Conservation (phyloP, 495 filamentous ascomycete genomes). For the Penicillium mononematosum region DNA sequence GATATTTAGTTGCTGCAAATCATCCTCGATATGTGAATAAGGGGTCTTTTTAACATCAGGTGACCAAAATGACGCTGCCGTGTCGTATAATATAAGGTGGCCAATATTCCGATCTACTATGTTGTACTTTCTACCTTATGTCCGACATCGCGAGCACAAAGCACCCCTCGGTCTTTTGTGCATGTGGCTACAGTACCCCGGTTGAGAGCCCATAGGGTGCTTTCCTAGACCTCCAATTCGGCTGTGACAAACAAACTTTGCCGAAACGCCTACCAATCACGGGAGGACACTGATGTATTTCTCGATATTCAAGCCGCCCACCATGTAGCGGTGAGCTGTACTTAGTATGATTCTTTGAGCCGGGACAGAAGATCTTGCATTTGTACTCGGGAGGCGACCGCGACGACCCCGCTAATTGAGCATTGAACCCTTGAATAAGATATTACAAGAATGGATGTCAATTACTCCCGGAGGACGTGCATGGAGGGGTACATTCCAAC, state of each 20-base stretch:
- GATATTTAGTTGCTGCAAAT: constrained; percentile 7
- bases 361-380: constrained; percentile 2
- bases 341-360: constrained; percentile 17
- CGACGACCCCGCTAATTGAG: constrained; percentile 4
- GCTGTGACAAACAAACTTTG: constrained; percentile 12
- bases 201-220: constrained; percentile 21
- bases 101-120: constrained; percentile 1
- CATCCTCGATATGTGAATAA: constrained; percentile 6
- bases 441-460: constrained; percentile 6
- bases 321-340: constrained; percentile 34
- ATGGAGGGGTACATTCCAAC: constrained; percentile 11
- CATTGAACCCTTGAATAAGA: background rate
- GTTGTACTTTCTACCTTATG: background rate
- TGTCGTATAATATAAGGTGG: background rate
- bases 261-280: constrained; percentile 14
- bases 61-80: background rate
- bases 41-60: constrained; percentile 7
- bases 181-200: constrained; percentile 13
- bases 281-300: background rate
- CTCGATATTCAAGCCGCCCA: constrained; percentile 16
- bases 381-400: constrained; percentile 1
- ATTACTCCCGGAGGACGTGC: background rate
- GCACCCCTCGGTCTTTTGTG: background rate
- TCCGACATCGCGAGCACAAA: constrained; percentile 16
- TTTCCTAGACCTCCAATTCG: constrained; percentile 27